These are phyloP conservation scores for Aureobasidium vineae DNA, from an alignment of 2,329 filamentous ascomycete genomes.

Conservation along the genomic window DNA sequence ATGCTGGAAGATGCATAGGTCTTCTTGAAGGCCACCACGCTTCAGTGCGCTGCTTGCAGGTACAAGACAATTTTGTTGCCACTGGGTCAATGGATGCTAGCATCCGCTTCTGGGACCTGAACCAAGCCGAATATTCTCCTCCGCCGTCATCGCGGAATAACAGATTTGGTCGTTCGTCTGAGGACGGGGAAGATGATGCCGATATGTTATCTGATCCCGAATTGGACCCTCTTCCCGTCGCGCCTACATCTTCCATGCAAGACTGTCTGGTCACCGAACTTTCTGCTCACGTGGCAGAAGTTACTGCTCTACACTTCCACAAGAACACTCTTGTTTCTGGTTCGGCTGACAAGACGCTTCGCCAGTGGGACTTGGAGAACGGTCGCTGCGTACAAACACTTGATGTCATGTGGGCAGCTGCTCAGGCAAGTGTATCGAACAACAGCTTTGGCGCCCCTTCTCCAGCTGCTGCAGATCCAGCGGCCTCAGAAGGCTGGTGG, in stretches of 20 bases:
- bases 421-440: constrained; percentile 71
- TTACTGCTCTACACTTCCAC: constrained; percentile 89
- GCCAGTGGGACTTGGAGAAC: constrained; percentile 96
- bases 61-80: constrained; percentile 92
- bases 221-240: constrained; percentile 38
- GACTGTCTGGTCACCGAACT: constrained; percentile 89
- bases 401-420: constrained; percentile 96
- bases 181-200: constrained; percentile 28
- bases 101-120: constrained; percentile 92
- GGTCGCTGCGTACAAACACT: constrained; percentile 97
- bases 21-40: constrained; percentile 90
- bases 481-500: constrained; percentile 57
- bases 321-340: constrained; percentile 90
- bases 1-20: constrained; percentile 87
- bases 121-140: constrained; percentile 79
- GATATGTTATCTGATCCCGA: constrained; percentile 21
- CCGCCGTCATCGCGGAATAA: constrained; percentile 57
- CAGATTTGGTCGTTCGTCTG: constrained; percentile 44
- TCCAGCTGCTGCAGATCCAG: constrained; percentile 8
- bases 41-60: constrained; percentile 86
- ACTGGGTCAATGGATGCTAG: constrained; percentile 95
- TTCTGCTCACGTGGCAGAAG: constrained; percentile 86
- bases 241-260: constrained; percentile 74
- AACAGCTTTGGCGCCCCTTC: constrained; percentile 37
- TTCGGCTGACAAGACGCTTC: constrained; percentile 93